Base-by-base conservation (phyloP, 2,329 filamentous ascomycete genomes). In the Dryadomyces quercivorus region DNA sequence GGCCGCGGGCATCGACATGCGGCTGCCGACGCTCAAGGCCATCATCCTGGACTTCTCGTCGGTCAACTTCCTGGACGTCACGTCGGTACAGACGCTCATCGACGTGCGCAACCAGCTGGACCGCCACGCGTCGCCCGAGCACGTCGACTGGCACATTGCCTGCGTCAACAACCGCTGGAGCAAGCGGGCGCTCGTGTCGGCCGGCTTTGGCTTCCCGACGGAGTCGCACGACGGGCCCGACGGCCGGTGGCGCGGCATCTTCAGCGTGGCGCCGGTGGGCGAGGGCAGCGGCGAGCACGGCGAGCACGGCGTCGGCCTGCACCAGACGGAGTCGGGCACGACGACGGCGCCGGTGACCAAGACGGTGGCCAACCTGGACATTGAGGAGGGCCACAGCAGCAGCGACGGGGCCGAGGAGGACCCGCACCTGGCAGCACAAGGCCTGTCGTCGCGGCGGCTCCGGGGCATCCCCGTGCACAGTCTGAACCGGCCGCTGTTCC, bases 401-500 rank as follows among this genome's bases (percentile, higher is more conserved):
- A 56, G n/a, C 38, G 50, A 16, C 44, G 42, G 31, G 20, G 48
- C 12, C 40, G 70, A 72, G 44, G 70, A 72, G 44, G 60, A 72
- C 56, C 69, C 70, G 16, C 63, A 67, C 52, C 60, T 64, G 3
- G 60, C 62, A 10, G 66, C 36, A 20, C 6, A 34, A 1, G 8
- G 47, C 36, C 21, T 38, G 38, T 38, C 46, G 18, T 1, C 20
- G 9, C 38, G 31, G 18, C 55, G 55, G 47, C 51, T 55, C 40
- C 53, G 48, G 50, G 76, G 66, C 31, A 84, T 86, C 1, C 77
- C 88, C 5, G 83, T 97, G 16, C 85, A 91, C 60, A 88, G 92
- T n/a, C 72, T 94, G 59, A 93, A 95, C 68, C 74, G 88, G 61
- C 92, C 93, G 5, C 78, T 96, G 61, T 97, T 98, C 78, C 93